Percentiles rank a stretch among this genome's conserved stretches.
These are phyloP conservation scores for Histomonas meleagridis DNA, from an alignment of 208 protist genomes.

Conservation along the genomic window DNA sequence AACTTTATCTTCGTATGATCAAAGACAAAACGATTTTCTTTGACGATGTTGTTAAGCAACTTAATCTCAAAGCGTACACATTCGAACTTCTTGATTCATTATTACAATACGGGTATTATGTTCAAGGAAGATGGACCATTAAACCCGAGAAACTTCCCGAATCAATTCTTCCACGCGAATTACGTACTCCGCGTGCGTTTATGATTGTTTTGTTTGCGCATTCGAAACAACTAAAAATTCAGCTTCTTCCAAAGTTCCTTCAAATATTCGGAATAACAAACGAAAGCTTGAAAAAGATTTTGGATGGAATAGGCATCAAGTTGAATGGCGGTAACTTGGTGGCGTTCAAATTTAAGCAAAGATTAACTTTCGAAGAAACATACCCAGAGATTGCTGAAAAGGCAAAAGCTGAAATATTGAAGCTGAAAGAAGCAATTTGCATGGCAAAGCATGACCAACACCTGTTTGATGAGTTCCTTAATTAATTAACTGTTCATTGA, in stretches of 20 bases:
- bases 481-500: background rate
- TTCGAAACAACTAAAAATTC: background rate
- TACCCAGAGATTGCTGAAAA: background rate
- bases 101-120: background rate
- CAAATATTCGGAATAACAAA: background rate
- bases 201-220: background rate
- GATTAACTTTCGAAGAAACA: background rate
- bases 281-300: background rate
- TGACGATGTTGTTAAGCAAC: background rate
- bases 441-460: background rate
- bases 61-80: background rate
- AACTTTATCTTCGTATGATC: background rate
- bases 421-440: background rate
- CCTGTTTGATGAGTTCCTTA: background rate
- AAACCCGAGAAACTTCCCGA: background rate
- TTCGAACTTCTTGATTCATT: background rate
- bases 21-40: slow-evolving; percentile 16
- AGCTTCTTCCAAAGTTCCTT: background rate
- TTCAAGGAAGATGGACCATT: slow-evolving; percentile 14
- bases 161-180: background rate
- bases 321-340: background rate
- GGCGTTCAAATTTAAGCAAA: slow-evolving; percentile 19
- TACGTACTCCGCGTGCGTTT: background rate
- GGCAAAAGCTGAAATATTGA: background rate
- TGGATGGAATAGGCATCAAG: background rate